Evolutionary conservation across 768 basidiomycete species (phyloP).

Genomic region (Mycena metata): DNA sequence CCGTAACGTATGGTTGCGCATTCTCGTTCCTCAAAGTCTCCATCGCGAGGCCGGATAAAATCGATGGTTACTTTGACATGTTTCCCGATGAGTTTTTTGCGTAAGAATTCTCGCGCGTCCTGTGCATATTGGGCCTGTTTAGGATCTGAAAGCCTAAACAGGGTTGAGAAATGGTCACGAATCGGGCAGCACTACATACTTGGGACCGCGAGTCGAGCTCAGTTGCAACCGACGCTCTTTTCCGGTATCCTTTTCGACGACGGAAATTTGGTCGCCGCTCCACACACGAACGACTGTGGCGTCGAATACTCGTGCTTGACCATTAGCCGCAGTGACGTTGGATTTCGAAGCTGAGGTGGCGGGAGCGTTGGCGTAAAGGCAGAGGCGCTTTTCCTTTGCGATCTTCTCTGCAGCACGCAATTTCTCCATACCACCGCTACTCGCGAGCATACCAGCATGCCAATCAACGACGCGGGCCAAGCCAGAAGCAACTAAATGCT

Average conservation of each 20-base stretch:
- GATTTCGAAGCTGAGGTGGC: conserved; percentile 57
- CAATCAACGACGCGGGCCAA: conserved; percentile 95
- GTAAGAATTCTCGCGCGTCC: conserved; percentile 93
- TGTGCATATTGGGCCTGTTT: conserved; percentile 90
- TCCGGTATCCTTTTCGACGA: conserved; percentile 76
- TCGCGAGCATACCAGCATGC: conserved; percentile 96
- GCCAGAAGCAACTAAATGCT: conserved; percentile 86
- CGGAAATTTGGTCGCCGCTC: conserved; percentile 92
- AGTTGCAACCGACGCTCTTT: conserved; percentile 90
- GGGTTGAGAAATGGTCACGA: conserved; percentile 11
- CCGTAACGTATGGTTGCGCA: conserved; percentile 92
- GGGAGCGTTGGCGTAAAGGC: conserved; percentile 75
- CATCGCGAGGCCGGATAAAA: conserved; percentile 91
- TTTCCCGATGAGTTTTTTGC: conserved; percentile 94
- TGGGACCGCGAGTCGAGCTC: conserved; percentile 89
- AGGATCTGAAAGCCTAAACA: conserved; percentile 81
- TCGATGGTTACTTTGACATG: conserved; percentile 86
- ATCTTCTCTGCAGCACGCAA: conserved; percentile 85
- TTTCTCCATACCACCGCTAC: conserved; percentile 87
- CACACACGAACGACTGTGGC: conserved; percentile 89
- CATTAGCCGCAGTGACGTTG: conserved; percentile 59
- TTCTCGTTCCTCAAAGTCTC: conserved; percentile 94
- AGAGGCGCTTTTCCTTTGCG: conserved; percentile 82
- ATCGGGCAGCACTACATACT: conserved; percentile 56
- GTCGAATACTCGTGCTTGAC: conserved; percentile 72